Conservation (phyloP, 2,329 filamentous ascomycete genomes). For the Diaporthe sp. region DNA sequence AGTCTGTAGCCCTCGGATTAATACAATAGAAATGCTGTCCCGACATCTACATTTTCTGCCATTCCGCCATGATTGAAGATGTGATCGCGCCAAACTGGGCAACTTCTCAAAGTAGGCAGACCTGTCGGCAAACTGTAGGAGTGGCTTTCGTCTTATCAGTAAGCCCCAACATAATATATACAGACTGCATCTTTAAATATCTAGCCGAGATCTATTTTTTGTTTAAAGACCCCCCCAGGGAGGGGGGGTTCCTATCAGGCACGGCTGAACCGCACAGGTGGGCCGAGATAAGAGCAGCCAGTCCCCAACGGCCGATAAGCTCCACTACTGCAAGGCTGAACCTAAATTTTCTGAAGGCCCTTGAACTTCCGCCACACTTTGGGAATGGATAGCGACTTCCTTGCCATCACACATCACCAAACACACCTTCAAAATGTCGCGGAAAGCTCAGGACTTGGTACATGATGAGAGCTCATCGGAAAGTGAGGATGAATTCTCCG, state of each 20-base stretch:
- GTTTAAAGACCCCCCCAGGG: no score
- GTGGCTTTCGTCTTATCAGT: no score
- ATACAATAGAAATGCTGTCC: not conserved
- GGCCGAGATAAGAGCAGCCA: conserved; percentile 25
- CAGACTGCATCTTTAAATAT: not conserved
- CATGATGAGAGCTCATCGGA: conserved; percentile 48
- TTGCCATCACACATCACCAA: not conserved
- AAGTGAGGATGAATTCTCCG: conserved; percentile 44
- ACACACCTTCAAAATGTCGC: conserved; percentile 35
- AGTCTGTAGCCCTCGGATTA: not conserved
- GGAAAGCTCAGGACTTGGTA: conserved; percentile 33
- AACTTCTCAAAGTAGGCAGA: not conserved
- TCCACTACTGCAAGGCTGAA: conserved; percentile 39
- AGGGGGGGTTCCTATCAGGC: not conserved
- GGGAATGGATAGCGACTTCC: not conserved
- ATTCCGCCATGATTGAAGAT: not conserved
- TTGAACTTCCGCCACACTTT: not conserved
- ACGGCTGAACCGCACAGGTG: conserved; percentile 28
- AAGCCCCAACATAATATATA: not conserved
- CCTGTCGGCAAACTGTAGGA: not conserved
- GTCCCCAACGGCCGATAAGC: not conserved
- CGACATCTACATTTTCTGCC: not conserved
- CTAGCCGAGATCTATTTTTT: not conserved
- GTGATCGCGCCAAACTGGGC: not conserved
- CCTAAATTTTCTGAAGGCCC: conserved; percentile 39